Evolutionary conservation across 2,329 filamentous ascomycete genomes (phyloP).

Genomic region (Scytalidium lignicola): DNA sequence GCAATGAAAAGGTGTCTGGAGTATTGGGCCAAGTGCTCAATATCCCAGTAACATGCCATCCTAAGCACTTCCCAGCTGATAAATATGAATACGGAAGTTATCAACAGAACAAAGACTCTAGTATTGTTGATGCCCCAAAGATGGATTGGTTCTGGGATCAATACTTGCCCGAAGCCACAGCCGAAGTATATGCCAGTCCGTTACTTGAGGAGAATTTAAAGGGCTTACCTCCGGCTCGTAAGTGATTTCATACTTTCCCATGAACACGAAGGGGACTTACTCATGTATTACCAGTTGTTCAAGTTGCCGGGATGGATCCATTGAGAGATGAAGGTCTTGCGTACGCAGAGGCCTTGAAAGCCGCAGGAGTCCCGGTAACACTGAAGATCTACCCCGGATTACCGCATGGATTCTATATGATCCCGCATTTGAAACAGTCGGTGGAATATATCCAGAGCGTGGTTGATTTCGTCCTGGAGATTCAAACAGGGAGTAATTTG

Average conservation of each 20-base stretch:
- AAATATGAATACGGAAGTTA: conserved; percentile 12
- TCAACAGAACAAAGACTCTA: conserved; percentile 10
- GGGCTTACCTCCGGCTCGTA: conserved; percentile 15
- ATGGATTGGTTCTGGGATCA: conserved; percentile 17
- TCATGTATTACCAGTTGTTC: neutral
- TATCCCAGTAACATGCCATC: conserved; percentile 17
- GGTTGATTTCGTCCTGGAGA: neutral
- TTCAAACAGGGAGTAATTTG: too few relatives aligned
- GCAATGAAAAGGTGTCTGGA: conserved; percentile 9
- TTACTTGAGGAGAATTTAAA: conserved; percentile 9
- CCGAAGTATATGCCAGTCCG: conserved; percentile 8
- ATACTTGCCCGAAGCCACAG: conserved; percentile 9
- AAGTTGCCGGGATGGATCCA: conserved; percentile 1
- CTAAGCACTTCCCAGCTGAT: conserved; percentile 5
- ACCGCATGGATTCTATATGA: conserved; percentile 30
- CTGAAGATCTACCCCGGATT: conserved; percentile 30
- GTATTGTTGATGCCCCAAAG: conserved; percentile 11
- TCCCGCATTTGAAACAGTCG: neutral
- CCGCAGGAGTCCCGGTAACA: conserved; percentile 21
- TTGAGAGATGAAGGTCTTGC: conserved; percentile 2
- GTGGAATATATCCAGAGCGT: neutral
- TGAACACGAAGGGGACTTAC: neutral
- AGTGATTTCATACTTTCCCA: neutral
- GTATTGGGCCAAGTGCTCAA: conserved; percentile 15
- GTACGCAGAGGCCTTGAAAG: conserved; percentile 1